These are phyloP conservation scores for Irineochytrium annulatum DNA, from an alignment of 192 early-diverging fungal species.

Conservation along the genomic window DNA sequence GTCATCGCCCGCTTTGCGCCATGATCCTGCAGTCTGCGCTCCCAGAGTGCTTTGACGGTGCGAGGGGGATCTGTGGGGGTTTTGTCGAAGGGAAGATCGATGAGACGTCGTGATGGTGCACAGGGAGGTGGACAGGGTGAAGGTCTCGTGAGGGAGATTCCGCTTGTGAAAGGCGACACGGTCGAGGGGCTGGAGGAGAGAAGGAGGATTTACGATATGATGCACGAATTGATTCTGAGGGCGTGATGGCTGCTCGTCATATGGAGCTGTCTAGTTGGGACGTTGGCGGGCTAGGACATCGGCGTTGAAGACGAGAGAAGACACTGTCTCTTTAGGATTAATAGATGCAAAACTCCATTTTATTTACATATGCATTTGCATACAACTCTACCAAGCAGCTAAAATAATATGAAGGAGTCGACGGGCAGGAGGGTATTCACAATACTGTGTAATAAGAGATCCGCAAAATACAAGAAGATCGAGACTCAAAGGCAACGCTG, in stretches of 20 bases:
- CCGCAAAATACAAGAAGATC: too few species aligned
- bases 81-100: constrained; percentile 65
- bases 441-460: too few species aligned
- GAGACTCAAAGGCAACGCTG: too few species aligned
- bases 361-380: too few species aligned
- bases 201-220: constrained; percentile 85
- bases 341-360: too few species aligned
- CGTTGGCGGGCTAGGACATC: neutral
- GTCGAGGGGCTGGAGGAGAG: constrained; percentile 75
- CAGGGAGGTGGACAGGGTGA: constrained; percentile 89
- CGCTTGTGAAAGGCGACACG: constrained; percentile 73
- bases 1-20: constrained; percentile 72
- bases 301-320: too few species aligned
- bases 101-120: constrained; percentile 68
- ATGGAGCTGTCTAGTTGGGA: neutral
- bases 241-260: constrained; percentile 36
- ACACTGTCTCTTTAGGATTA: too few species aligned
- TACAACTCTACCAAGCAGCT: too few species aligned
- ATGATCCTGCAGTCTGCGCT: constrained; percentile 85
- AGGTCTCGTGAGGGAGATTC: constrained; percentile 74
- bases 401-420: too few species aligned
- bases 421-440: too few species aligned
- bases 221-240: constrained; percentile 87
- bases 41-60: constrained; percentile 94
- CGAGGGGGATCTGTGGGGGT: constrained; percentile 88